Base-by-base conservation (phyloP, 1,284 basidiomycete genomes). In the Pseudozyma thailandica region DNA sequence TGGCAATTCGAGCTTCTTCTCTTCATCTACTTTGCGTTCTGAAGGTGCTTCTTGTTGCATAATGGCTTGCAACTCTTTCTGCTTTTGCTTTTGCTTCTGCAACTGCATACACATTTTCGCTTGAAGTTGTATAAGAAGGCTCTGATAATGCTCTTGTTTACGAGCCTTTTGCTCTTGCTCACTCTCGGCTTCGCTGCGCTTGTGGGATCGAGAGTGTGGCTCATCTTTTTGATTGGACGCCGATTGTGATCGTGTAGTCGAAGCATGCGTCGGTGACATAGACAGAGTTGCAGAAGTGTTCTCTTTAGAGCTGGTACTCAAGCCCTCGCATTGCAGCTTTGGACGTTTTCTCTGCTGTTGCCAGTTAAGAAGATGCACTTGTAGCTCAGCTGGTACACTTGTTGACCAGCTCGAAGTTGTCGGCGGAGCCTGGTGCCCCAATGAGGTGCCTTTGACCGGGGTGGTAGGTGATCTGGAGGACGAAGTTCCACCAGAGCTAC, bases 61-160 rank as follows among this genome's bases (percentile, higher is more conserved):
- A 20, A 50, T 23, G 20, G 48, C 49, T 21, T 38, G 43, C 35
- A 31, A 38, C 45, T 55, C 48, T 13, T 42, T 60, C 31, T 66
- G 47, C 26, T 56, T 66, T 20, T 60, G 56, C 45, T 42, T 38
- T 9, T 66, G 43, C 44, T 48, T 39, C n/a, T 54, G 48, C 56
- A 59, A 59, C 43, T 50, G 50, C 6, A 55, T 50, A 12, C 56
- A 44, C 63, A 66, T 66, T 13, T 66, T 56, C 0, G 48, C 43
- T 13, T 66, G 45, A 13, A 66, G 52, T 27, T 59, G 56, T 27
- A 38, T 15, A 16, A 66, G 38, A 2, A 66, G 48, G 0, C 57
- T 51, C 41, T 59, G 56, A 15, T 66, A 66, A 27, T 56, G 56
- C 43, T 55, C 63, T n/a, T 59, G 52, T 37, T 47, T 66, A 1